A percentile compares a stretch with the other conserved stretches of the same genome.
Evolutionary conservation across 768 basidiomycete species (phyloP).

Genomic region (Tylopilus intermedius): DNA sequence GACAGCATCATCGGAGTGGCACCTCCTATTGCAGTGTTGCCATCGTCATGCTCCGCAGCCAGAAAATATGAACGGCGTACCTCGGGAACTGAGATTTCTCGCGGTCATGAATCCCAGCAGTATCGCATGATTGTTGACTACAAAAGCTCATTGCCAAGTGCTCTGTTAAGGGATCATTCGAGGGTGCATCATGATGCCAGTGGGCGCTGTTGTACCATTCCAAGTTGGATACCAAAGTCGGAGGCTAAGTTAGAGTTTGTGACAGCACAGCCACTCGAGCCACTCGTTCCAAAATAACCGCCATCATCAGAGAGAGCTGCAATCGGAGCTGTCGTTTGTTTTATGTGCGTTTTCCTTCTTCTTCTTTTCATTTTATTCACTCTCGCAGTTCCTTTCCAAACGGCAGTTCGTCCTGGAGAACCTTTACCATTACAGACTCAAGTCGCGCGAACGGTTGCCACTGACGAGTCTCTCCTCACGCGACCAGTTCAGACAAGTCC

Average conservation of each 20-base stretch:
- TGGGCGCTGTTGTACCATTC: no score
- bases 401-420: conserved; percentile 30
- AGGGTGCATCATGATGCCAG: no score
- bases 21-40: background rate
- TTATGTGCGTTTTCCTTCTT: conserved; percentile 3
- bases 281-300: conserved; percentile 11
- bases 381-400: conserved; percentile 18
- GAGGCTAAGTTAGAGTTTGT: no score
- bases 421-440: conserved; percentile 22
- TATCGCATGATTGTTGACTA: no score
- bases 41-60: background rate
- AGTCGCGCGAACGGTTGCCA: conserved; percentile 30
- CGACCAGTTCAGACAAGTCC: conserved; percentile 54
- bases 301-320: conserved; percentile 17
- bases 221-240: no score
- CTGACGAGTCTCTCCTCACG: conserved; percentile 46
- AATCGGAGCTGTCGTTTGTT: conserved; percentile 24
- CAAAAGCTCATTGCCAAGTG: no score
- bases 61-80: background rate
- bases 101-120: background rate
- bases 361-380: background rate
- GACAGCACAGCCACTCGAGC: conserved; percentile 12
- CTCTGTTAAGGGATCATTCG: no score
- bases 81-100: background rate
- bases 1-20: background rate